Evolutionary conservation across 2,329 filamentous ascomycete genomes (phyloP), one percentile per base, ranked within the genome.

Genomic region (Basipetospora chlamydospora): DNA sequence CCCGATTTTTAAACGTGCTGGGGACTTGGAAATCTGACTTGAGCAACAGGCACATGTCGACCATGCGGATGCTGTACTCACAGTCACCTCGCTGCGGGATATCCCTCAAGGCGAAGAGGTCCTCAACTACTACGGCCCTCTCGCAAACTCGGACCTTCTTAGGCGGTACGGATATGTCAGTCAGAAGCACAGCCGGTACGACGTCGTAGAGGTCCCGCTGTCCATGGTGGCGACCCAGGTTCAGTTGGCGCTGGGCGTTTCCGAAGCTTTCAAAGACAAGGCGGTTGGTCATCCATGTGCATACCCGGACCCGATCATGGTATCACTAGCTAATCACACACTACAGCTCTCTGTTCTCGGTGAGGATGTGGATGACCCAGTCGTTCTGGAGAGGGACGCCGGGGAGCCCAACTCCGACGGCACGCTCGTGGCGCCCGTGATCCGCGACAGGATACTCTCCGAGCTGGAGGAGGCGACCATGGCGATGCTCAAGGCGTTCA

Each of bases 121-220:
- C 13, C 73, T 87, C 51, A 93, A 93, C 53, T 87, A 93, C 57
- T 93, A 93, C 46, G 87, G 87, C 0, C 77, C 85, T 5, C 70
- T 92, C 3, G 80, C 85, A 8, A 80, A 82, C 41, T 80, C 81
- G 1, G 86, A 95, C 49, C 63, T 94, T 6, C 66, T 94, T 9
- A 68, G 87, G 25, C 69, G 86, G 11, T 93, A 94, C 47, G 87
- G 87, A 13, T 94, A 93, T 48, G 74, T 86, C n/a, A 88, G 84
- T 0, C 59, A 71, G 20, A 78, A 77, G 44, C 87, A 94, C 47
- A 61, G 74, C 8, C 66, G 77, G 28, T 85, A 86, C 53, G 85
- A 94, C 46, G 83, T 93, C 1, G 79, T 83, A 1, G 87, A 95
- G 52, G 57, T 94, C 23, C 65, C 80, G 0, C 73, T 78, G 59